Conservation (phyloP, 2,329 filamentous ascomycete species). For the Aspergillus cejpii region DNA sequence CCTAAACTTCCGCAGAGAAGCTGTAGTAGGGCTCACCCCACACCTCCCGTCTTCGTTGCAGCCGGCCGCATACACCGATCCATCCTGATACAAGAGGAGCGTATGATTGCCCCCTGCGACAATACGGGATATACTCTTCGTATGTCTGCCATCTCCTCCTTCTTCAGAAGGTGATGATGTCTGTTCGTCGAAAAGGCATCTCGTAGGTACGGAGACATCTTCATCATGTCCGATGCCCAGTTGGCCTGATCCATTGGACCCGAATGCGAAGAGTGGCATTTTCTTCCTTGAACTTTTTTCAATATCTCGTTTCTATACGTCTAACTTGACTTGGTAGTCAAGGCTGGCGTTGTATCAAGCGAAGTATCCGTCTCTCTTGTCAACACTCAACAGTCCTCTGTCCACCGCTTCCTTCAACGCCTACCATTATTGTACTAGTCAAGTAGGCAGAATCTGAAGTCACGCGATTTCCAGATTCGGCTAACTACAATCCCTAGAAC, state of each 20-base stretch:
- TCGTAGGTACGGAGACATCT: conserved; percentile 62
- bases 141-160: conserved; percentile 34
- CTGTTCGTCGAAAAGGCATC: conserved; percentile 49
- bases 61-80: conserved; percentile 60
- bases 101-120: conserved; percentile 81
- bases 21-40: conserved; percentile 15
- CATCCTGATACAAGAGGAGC: conserved; percentile 57
- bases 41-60: conserved; percentile 48
- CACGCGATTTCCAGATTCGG: neutral
- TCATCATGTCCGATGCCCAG: conserved; percentile 64
- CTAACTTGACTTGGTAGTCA: too few relatives aligned
- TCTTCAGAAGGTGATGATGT: conserved; percentile 24
- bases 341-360: too few relatives aligned
- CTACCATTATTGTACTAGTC: neutral
- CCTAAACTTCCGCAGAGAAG: conserved; percentile 20
- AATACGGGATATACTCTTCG: conserved; percentile 35
- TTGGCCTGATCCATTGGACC: conserved; percentile 71
- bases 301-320: too few relatives aligned
- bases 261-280: conserved; percentile 58
- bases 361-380: too few relatives aligned
- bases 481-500: too few relatives aligned
- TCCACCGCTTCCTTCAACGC: neutral
- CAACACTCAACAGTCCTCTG: neutral
- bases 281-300: too few relatives aligned
- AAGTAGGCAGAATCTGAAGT: neutral